phyloP scores from a whole-genome alignment of 2,329 filamentous ascomycete species.

The Penicillium rolfsii region DNA sequence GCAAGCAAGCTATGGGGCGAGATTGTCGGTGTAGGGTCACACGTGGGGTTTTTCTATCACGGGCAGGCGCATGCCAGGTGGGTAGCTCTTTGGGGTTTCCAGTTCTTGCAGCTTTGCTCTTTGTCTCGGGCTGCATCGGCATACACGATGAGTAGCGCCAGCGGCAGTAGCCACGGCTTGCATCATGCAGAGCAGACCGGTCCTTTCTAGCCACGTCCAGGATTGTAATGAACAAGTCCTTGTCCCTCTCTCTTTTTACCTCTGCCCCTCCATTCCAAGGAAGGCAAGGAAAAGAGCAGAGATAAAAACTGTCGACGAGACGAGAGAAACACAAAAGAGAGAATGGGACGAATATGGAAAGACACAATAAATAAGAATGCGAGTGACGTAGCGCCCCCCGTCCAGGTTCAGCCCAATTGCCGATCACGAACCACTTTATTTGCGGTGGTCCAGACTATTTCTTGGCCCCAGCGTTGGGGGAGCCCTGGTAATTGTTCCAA shows the following conservation, averaged over 20 bases:
- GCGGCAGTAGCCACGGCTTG: slow-evolving; percentile 3
- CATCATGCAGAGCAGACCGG: slow-evolving; percentile 1
- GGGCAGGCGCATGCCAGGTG: neutral
- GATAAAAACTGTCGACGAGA: neutral
- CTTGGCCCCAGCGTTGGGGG: slow-evolving; percentile 29
- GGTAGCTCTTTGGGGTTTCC: neutral
- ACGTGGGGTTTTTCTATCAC: slow-evolving; percentile 5
- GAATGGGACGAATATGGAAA: neutral
- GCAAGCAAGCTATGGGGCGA: neutral
- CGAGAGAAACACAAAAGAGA: neutral
- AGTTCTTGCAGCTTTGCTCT: neutral
- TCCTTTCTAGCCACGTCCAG: neutral
- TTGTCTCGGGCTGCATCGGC: neutral
- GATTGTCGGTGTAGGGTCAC: slow-evolving; percentile 15
- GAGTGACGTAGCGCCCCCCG: neutral
- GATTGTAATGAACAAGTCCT: neutral
- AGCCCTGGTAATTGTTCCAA: slow-evolving; percentile 53
- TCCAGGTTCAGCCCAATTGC: slow-evolving; percentile 2
- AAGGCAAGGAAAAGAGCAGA: neutral
- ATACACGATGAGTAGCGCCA: slow-evolving; percentile 3
- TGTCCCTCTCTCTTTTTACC: neutral
- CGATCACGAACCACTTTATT: slow-evolving; percentile 7
- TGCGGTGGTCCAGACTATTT: slow-evolving; percentile 22
- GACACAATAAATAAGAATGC: neutral
- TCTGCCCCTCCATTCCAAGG: neutral